phyloP scores from a whole-genome alignment of 306 rosid species.

The Heteromeles arbutifolia region DNA sequence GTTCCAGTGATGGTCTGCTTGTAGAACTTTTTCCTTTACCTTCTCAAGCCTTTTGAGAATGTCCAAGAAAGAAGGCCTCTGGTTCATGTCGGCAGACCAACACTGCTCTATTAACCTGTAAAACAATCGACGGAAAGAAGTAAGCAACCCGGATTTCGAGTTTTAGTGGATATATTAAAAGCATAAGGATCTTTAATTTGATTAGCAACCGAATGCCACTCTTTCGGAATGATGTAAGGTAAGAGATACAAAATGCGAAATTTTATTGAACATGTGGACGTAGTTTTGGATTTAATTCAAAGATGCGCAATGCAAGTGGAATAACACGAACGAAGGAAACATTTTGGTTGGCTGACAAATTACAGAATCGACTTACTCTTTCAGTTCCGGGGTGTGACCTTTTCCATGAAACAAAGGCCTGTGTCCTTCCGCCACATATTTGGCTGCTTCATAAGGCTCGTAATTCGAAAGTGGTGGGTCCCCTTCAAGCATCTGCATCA shows the following conservation, averaged over 20 bases:
- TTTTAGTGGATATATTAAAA: neutral
- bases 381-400: constrained; percentile 51
- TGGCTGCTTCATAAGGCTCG: constrained; percentile 90
- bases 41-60: constrained; percentile 76
- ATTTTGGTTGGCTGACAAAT: neutral
- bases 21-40: constrained; percentile 52
- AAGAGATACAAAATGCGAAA: neutral
- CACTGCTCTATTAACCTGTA: constrained; percentile 66
- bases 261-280: neutral
- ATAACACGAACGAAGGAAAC: neutral
- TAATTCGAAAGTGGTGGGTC: constrained; percentile 70
- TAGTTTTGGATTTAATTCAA: too few relatives aligned
- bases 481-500: constrained; percentile 89
- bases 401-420: constrained; percentile 65
- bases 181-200: neutral
- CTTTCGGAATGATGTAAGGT: neutral
- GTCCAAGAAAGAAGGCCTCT: constrained; percentile 76
- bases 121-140: constrained; percentile 6
- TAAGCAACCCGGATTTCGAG: neutral
- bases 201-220: neutral
- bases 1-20: constrained; percentile 73
- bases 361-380: constrained; percentile 48
- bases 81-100: constrained; percentile 68
- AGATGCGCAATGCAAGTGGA: neutral
- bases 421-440: constrained; percentile 75